Evolutionary conservation across 2,329 filamentous ascomycete genomes (phyloP), one percentile per base, ranked within the genome.

Genomic region (Scytalidium lignicola): DNA sequence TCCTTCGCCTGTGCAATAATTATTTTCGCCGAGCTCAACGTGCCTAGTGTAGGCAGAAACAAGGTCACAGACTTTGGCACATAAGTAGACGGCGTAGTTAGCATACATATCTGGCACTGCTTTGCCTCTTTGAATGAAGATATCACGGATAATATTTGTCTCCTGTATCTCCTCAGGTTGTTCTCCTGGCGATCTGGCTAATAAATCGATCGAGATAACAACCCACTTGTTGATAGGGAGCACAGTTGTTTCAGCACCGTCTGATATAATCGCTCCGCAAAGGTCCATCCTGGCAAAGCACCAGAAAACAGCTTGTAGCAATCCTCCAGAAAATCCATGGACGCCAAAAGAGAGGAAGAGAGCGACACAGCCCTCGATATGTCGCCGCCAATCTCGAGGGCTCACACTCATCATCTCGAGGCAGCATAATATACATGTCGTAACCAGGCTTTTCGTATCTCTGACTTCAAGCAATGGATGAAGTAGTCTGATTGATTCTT

Each of bases 81-180:
- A 75, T 1, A 83, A 68, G 53, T 77, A 83, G 2, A 83, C 78
- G 7, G 78, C 71, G 54, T 78, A 78, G 55, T 82, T 82, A 26
- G 79, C 79, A 52, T 80, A 73, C 70, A 76, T 79, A 54, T 83
- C 79, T 4, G 74, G 68, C 39, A 57, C 39, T 62, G 58, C 26
- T 65, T 64, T 3, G 59, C 48, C 42, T 48, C 41, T 10, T 61
- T 48, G 44, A 17, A 46, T 23, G 13, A 18, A 37, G 23, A 18
- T 22, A 9, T 32, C 3, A 13, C 29, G 46, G 28, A 51, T 49
- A 9, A 47, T 20, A 17, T 48, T 17, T 53, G 64, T 56, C 49
- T 69, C 45, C 15, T 37, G 10, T 4, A 17, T 37, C 48, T 57
- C 51, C 13, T 58, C 54, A 2, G 44, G 5, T 62, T 61, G 29